Evolutionary conservation across 257 asterid genomes (phyloP), one percentile per base, ranked within the genome.

Genomic region (Salvia hispanica): DNA sequence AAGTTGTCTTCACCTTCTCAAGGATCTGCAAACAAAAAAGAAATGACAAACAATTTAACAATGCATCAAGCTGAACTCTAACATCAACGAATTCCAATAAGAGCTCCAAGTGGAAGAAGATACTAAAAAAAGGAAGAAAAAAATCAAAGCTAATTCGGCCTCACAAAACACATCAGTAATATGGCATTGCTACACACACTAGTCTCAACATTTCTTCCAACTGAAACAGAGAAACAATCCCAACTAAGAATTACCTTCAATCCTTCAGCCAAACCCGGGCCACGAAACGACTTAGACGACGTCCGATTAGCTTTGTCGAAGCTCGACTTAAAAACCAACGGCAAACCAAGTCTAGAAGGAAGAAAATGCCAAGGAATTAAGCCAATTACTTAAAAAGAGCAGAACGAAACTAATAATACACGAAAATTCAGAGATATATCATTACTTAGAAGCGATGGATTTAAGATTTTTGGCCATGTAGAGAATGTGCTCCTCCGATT

Each of bases 221-320:
- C 18, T 67, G 54, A 12, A 62, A 16, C 2, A 10, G 42, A 28
- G 18, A 9, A 66, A 15, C 50, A 65, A 3, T 4, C 0, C 52
- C 21, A 25, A 11, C 46, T 2, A 54, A 53, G n/a, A 39, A 50
- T 62, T 76, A 86, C 95, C 90, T 82, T 86, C 79, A 91, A 80
- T 73, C 97, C 96, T 76, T 91, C 84, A 7, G 67, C 63, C 79
- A 91, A 73, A 58, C 97, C 97, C 37, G 97, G 97, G 33, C 97
- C 96, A 2, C 97, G 92, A 47, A 91, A 91, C 66, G 97, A 91
- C 76, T 86, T 88, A 8, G 96, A 91, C 33, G 92, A 88, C 46
- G 97, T 91, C 37, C 97, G 80, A 72, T 88, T 91, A 64, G 95
- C 97, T 80, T 90, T 90, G 75, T 90, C 97, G 62, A 90, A 88